Base-by-base conservation (phyloP, 768 basidiomycete species). In the Collybia nuda region DNA sequence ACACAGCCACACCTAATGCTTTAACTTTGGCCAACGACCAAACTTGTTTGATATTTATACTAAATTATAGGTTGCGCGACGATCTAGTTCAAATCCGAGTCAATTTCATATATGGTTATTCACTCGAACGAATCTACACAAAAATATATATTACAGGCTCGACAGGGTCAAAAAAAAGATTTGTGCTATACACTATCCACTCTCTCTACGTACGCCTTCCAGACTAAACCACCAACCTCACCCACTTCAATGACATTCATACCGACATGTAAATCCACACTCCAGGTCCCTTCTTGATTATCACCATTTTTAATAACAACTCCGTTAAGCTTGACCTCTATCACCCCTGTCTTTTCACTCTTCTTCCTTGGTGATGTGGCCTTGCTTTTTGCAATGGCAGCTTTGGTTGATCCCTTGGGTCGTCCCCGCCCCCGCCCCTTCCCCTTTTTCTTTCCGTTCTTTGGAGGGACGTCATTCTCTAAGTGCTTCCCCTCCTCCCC, bases 121-220 rank as follows among this genome's bases (percentile, higher is more conserved):
- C 12, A 32, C 32, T 32, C 12, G 5, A 32, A 32, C 3, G 5
- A 32, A 32, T 32, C 14, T 32, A 32, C 24, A 44, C 49, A 49
- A 38, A 40, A 53, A 51, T n/a, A 44, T 56, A 51, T 49, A 54
- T 48, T 54, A 54, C 51, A 53, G 49, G 46, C 29, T 18, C 47
- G 15, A 15, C 41, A 42, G 28, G n/a, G 14, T n/a, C 18, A 50
- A 23, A 12, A 44, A 11, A 6, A 35, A 26, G 24, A 26, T 26
- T n/a, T 8, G 22, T 32, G 11, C 40, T 44, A 61, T 18, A 44
- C 47, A 9, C 56, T 57, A 26, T 42, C 65, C 53, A 70, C 51
- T 38, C 81, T 74, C 56, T 84, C 80, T 38, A 84, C 67, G 62
- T 86, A 86, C 19, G 87, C 72, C 65, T 85, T 88, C 88, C 88